These are phyloP conservation scores for Acacia concinna DNA, from an alignment of 331 rosid genomes.

Conservation along the genomic window DNA sequence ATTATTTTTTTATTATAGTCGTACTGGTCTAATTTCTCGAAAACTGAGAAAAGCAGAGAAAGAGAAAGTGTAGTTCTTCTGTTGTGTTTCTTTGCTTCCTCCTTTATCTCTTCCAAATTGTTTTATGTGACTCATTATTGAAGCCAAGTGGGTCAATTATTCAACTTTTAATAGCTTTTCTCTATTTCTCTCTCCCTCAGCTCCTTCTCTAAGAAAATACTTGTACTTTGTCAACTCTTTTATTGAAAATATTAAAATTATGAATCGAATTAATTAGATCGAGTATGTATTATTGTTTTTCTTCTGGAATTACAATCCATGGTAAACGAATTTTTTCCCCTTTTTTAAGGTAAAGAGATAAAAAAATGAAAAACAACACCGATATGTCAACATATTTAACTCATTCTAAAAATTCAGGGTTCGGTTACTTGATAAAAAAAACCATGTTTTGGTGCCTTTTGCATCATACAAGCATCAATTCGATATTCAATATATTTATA, in stretches of 20 bases:
- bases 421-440: not conserved
- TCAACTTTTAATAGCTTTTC: slow-evolving; percentile 20
- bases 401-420: not conserved
- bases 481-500: not conserved
- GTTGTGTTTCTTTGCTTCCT: slow-evolving; percentile 28
- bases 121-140: slow-evolving; percentile 26
- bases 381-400: not conserved
- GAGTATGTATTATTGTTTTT: not conserved
- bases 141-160: slow-evolving; percentile 27
- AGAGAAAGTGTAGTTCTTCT: slow-evolving; percentile 9
- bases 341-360: not conserved
- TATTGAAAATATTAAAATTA: not conserved
- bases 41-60: not conserved
- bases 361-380: not conserved
- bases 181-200: not conserved
- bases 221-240: slow-evolving; percentile 23
- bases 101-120: slow-evolving; percentile 32
- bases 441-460: not conserved
- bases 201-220: not conserved
- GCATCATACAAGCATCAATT: not conserved
- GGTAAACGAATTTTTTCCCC: not conserved
- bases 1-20: not conserved
- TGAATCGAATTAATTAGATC: not conserved
- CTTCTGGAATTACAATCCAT: not conserved
- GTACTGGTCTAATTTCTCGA: not conserved